Percentiles rank a stretch among this genome's conserved stretches.
Conservation (phyloP, 768 basidiomycete genomes). For the Leccinum longicurvipes region DNA sequence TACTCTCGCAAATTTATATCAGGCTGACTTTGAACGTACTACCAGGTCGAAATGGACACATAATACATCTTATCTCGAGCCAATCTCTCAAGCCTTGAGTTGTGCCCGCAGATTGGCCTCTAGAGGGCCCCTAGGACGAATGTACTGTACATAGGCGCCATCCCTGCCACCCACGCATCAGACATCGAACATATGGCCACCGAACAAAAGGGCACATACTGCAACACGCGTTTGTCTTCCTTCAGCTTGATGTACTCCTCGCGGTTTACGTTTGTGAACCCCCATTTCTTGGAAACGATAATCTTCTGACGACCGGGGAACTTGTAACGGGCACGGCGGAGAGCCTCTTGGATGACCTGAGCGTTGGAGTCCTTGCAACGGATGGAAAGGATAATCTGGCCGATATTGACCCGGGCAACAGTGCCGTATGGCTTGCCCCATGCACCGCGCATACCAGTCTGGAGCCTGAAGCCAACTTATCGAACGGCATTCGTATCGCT, state of each 20-base stretch:
- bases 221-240: constrained; percentile 84
- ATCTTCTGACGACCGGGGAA: constrained; percentile 99
- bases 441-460: constrained; percentile 98
- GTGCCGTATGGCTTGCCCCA: constrained; percentile 99
- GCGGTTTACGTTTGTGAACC: constrained; percentile 93
- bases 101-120: constrained; percentile 84
- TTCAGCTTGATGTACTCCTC: constrained; percentile 87
- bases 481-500: not conserved
- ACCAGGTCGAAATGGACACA: constrained; percentile 5
- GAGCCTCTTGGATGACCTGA: constrained; percentile 90
- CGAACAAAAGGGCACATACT: constrained; percentile 50
- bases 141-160: constrained; percentile 94
- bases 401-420: constrained; percentile 94
- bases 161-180: constrained; percentile 41
- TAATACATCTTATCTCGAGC: not conserved
- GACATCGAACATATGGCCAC: not conserved
- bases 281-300: constrained; percentile 97
- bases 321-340: constrained; percentile 98
- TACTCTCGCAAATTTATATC: not conserved
- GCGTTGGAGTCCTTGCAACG: constrained; percentile 89
- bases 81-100: constrained; percentile 59
- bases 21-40: not conserved
- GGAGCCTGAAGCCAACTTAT: constrained; percentile 49
- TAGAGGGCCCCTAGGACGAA: constrained; percentile 82
- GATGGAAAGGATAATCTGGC: constrained; percentile 90